These are phyloP conservation scores for Metschnikowia bowlesiae DNA, from an alignment of 805 yeast genomes.

Conservation along the genomic window DNA sequence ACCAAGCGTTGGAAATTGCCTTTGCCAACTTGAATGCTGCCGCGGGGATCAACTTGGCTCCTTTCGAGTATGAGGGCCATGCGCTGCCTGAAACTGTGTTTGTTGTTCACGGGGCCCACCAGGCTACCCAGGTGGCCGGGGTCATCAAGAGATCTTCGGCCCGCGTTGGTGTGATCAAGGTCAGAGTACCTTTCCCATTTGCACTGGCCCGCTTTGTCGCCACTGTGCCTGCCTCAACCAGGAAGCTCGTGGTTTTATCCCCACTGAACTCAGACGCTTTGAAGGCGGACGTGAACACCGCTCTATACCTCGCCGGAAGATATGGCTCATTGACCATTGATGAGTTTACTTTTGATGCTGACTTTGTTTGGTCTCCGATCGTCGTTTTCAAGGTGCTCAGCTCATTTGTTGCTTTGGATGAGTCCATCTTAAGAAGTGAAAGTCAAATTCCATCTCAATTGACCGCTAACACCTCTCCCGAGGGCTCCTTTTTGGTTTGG, in stretches of 20 bases:
- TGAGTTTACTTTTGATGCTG: constrained; percentile 50
- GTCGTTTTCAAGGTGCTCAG: constrained; percentile 47
- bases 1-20: constrained; percentile 42
- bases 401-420: constrained; percentile 36
- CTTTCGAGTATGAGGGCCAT: constrained; percentile 70
- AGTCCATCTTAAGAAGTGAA: constrained; percentile 19
- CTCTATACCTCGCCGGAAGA: constrained; percentile 52
- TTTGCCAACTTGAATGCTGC: constrained; percentile 48
- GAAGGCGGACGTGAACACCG: constrained; percentile 68
- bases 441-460: constrained; percentile 16
- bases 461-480: constrained; percentile 40
- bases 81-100: constrained; percentile 65
- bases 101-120: constrained; percentile 74
- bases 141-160: constrained; percentile 33
- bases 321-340: constrained; percentile 38
- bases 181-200: constrained; percentile 80
- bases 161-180: constrained; percentile 59
- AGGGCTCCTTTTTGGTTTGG: constrained; percentile 56
- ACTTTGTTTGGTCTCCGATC: constrained; percentile 53
- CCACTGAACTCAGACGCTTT: constrained; percentile 48
- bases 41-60: constrained; percentile 51
- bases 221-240: constrained; percentile 54
- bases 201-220: constrained; percentile 55
- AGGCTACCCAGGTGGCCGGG: constrained; percentile 50
- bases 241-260: constrained; percentile 63